Conservation (phyloP, 495 filamentous ascomycete genomes). For the Hypomontagnella submonticulosa region DNA sequence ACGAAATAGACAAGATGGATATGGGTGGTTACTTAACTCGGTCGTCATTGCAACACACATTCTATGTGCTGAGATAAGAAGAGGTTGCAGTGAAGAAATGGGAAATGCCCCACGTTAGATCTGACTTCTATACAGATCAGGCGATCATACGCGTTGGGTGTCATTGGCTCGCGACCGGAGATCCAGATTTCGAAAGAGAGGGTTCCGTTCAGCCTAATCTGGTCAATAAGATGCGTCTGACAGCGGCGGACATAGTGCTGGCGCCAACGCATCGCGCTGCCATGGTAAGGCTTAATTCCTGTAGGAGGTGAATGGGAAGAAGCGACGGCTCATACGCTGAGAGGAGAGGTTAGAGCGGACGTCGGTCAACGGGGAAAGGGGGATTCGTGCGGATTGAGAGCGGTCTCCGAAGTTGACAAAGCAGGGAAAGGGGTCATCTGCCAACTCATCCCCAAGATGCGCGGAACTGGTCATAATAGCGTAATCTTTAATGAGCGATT, state of each 20-base stretch:
- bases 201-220: conserved; percentile 40
- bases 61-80: conserved; percentile 32
- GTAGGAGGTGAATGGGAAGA: conserved; percentile 2
- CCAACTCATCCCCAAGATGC: conserved; percentile 9
- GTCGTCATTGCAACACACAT: conserved; percentile 27
- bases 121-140: conserved; percentile 42
- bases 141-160: conserved; percentile 36
- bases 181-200: conserved; percentile 31
- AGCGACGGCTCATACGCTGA: not conserved
- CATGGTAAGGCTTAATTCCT: not conserved
- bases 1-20: conserved; percentile 15
- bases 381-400: conserved; percentile 4
- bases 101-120: conserved; percentile 44
- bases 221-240: conserved; percentile 14
- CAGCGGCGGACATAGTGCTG: conserved; percentile 1
- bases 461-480: conserved; percentile 12
- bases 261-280: conserved; percentile 4
- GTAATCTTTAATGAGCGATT: conserved; percentile 40
- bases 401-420: conserved; percentile 1
- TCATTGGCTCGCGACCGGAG: conserved; percentile 39
- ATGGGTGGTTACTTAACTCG: conserved; percentile 37
- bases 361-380: conserved; percentile 3
- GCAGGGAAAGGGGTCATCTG: conserved; percentile 18
- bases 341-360: conserved; percentile 7
- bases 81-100: conserved; percentile 26